Conservation (phyloP, 208 protist species). For the Wallacemonas sp. region DNA sequence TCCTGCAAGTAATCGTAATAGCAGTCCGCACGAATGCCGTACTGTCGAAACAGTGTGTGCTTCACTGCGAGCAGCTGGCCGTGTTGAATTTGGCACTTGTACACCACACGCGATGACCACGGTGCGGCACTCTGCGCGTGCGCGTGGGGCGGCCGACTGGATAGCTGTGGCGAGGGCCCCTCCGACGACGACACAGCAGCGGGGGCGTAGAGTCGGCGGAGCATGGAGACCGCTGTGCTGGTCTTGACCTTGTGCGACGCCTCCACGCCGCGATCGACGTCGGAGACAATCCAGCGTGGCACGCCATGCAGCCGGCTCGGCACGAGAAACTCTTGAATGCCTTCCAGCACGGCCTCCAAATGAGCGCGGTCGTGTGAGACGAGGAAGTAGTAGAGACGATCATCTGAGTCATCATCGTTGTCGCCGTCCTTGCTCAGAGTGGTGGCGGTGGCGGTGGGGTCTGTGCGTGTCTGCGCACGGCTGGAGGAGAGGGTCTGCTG, state of each 20-base stretch:
- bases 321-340: conserved; percentile 60
- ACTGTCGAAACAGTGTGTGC: conserved; percentile 65
- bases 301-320: conserved; percentile 66
- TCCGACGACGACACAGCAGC: neutral
- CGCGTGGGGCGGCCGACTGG: no score
- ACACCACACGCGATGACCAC: conserved; percentile 53
- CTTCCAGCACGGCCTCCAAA: conserved; percentile 62
- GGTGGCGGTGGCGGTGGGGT: no score
- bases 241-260: conserved; percentile 18
- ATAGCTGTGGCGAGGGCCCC: neutral
- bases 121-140: no score
- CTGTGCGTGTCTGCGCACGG: no score
- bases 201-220: conserved; percentile 41
- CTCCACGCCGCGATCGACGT: conserved; percentile 72
- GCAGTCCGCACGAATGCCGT: conserved; percentile 82
- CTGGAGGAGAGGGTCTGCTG: no score
- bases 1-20: conserved; percentile 89
- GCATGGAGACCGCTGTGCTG: conserved; percentile 29
- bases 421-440: neutral
- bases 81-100: conserved; percentile 70
- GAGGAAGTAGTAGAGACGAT: conserved; percentile 75
- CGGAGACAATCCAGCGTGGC: conserved; percentile 78
- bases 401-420: conserved; percentile 5
- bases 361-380: conserved; percentile 70
- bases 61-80: conserved; percentile 77